Conservation (phyloP, 2,329 filamentous ascomycete species). For the Sclerotinia trifoliorum region DNA sequence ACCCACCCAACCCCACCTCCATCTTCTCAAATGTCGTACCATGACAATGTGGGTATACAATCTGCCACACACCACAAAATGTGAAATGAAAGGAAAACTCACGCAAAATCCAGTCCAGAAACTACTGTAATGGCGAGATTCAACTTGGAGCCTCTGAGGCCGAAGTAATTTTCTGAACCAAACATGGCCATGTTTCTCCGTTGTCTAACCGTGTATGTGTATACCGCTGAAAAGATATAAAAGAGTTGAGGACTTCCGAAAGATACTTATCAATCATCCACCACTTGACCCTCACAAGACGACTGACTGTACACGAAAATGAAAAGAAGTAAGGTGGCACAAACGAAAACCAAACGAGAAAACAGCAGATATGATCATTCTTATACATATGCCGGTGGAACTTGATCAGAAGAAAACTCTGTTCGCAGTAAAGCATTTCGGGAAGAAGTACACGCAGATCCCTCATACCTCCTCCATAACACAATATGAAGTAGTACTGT, state of each 20-base stretch:
- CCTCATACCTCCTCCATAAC: neutral
- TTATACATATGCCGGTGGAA: constrained; percentile 1
- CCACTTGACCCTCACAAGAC: neutral
- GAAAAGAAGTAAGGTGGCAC: neutral
- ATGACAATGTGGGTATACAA: neutral
- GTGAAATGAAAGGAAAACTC: constrained; percentile 40
- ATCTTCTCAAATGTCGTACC: neutral
- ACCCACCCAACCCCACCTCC: neutral
- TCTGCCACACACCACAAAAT: neutral
- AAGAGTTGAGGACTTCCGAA: neutral
- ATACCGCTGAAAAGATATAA: neutral
- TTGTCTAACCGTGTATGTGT: too few relatives aligned
- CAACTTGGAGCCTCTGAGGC: constrained; percentile 62
- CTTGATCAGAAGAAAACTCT: neutral
- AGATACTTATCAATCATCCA: neutral
- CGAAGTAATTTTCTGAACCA: constrained; percentile 51
- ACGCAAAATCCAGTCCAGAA: constrained; percentile 70
- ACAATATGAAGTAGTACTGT: neutral
- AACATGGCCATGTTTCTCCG: constrained; percentile 22
- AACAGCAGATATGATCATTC: neutral
- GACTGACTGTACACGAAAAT: neutral
- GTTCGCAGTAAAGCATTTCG: neutral
- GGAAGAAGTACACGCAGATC: constrained; percentile 9
- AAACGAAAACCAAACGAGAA: neutral
- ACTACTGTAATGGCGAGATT: constrained; percentile 70